A percentile compares a stretch with the other conserved stretches of the same genome.
Evolutionary conservation across 495 filamentous ascomycete species (phyloP).

Genomic region (Neurospora sp.): DNA sequence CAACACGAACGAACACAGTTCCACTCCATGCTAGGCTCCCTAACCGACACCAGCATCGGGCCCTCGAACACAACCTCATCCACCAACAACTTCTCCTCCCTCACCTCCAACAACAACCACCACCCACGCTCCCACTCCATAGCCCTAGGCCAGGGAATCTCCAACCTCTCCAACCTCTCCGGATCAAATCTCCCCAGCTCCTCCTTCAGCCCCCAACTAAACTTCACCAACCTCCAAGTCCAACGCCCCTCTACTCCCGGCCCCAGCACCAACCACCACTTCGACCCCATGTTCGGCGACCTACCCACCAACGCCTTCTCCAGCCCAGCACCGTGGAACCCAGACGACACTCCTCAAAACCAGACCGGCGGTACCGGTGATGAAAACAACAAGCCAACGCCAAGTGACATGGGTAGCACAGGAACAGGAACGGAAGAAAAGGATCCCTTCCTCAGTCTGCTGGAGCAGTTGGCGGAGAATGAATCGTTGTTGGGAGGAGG

Average conservation of each 20-base stretch:
- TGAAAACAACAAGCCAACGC: conserved; percentile 24
- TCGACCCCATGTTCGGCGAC: conserved; percentile 49
- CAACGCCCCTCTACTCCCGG: conserved; percentile 10
- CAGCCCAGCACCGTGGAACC: conserved; percentile 35
- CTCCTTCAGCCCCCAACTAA: conserved; percentile 20
- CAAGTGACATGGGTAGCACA: conserved; percentile 31
- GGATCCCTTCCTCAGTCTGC: conserved; percentile 67
- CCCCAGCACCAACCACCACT: conserved; percentile 19
- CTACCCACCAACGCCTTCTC: conserved; percentile 35
- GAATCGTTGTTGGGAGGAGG: conserved; percentile 33
- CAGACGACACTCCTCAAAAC: conserved; percentile 19
- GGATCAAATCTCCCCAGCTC: no score
- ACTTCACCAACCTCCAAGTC: conserved; percentile 12
- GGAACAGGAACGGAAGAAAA: conserved; percentile 46
- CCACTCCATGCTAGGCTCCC: conserved; percentile 12
- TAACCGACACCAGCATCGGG: conserved; percentile 8
- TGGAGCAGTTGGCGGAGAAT: conserved; percentile 75
- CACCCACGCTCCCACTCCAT: not conserved
- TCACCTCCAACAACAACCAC: not conserved
- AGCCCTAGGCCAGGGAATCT: conserved; percentile 1
- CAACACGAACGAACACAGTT: conserved; percentile 3
- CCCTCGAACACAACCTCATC: not conserved
- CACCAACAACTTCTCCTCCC: conserved; percentile 11
- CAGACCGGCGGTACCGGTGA: conserved; percentile 9
- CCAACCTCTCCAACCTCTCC: conserved; percentile 7